Conservation (phyloP, 2,329 filamentous ascomycete species). For the Nothomitra cinnamomea region DNA sequence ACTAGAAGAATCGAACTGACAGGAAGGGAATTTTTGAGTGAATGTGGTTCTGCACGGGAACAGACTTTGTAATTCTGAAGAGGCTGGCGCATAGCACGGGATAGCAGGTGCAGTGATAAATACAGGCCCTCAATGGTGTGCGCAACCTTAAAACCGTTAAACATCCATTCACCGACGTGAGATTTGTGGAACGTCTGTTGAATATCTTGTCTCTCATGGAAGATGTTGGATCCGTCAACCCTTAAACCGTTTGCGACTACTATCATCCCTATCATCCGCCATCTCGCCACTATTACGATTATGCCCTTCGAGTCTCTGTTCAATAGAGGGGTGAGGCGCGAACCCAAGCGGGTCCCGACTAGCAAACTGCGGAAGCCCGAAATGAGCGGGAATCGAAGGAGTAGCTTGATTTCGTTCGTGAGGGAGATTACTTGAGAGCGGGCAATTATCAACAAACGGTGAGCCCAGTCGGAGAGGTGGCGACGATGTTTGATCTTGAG, state of each 20-base stretch:
- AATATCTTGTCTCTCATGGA: background rate
- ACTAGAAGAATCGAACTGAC: too few relatives aligned
- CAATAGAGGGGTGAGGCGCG: background rate
- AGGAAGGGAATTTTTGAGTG: background rate
- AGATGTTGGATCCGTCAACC: background rate
- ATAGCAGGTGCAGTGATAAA: background rate
- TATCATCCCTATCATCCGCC: background rate
- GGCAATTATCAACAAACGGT: background rate
- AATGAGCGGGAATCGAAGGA: background rate
- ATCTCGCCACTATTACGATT: background rate
- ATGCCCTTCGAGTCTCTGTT: constrained; percentile 2
- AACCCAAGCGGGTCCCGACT: background rate
- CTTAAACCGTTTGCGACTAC: constrained; percentile 1
- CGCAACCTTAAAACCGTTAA: background rate
- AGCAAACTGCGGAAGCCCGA: background rate
- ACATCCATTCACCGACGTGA: background rate
- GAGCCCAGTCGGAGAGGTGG: background rate
- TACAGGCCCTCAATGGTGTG: background rate
- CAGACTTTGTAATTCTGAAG: background rate
- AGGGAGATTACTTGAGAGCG: background rate
- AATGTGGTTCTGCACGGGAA: background rate
- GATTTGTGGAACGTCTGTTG: background rate
- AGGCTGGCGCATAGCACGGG: background rate
- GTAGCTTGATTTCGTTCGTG: background rate
- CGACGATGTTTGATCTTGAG: background rate